A percentile compares a stretch with the other conserved stretches of the same genome.
Conservation (phyloP, 176 grass and related monocot species). For the Hsuehochloa calcarea region DNA sequence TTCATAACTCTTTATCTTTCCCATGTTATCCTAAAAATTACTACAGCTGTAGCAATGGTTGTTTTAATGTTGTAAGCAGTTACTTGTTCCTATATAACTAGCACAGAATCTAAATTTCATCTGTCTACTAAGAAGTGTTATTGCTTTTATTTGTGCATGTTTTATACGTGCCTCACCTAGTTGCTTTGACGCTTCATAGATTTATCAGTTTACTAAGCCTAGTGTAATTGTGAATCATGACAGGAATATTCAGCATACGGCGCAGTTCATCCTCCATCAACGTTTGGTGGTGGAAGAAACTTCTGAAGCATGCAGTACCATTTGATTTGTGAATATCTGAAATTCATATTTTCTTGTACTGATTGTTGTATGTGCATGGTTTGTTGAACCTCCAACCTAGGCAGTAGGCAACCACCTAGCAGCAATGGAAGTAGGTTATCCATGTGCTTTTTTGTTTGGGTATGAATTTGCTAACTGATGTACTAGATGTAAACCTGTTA, state of each 20-base stretch:
- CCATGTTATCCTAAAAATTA: neutral
- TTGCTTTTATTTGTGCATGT: conserved; percentile 21
- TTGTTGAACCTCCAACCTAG: neutral
- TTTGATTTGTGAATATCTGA: conserved; percentile 38
- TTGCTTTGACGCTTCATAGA: neutral
- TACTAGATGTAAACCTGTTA: conserved; percentile 21
- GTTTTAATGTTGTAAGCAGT: neutral
- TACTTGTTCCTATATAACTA: neutral
- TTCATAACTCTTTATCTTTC: neutral
- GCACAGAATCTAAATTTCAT: neutral
- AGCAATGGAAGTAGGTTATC: conserved; percentile 3
- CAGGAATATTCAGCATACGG: conserved; percentile 49
- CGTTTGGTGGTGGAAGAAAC: conserved; percentile 41
- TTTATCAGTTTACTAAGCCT: neutral
- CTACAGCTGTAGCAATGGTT: neutral
- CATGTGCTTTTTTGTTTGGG: neutral
- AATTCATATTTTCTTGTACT: conserved; percentile 1
- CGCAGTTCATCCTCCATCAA: conserved; percentile 29
- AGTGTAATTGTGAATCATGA: neutral
- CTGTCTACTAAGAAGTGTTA: neutral
- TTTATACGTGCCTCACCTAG: neutral
- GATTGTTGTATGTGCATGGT: conserved; percentile 36
- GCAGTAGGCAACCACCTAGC: conserved; percentile 2
- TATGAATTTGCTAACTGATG: conserved; percentile 24
- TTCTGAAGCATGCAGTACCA: conserved; percentile 43